Conservation (phyloP, 179 eudicot species). For the Beta macrorhiza region DNA sequence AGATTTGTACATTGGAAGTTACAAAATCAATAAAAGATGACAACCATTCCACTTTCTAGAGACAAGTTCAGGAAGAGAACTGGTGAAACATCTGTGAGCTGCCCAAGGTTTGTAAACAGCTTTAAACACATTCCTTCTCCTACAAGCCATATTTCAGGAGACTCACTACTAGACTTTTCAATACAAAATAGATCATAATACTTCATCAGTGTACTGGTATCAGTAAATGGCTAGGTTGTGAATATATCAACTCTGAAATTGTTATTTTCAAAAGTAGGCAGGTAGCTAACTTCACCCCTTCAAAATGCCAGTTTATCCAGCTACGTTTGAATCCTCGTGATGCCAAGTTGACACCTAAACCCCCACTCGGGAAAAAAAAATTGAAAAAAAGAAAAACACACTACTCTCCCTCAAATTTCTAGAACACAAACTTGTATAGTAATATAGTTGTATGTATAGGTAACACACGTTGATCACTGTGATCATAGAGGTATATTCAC, state of each 20-base stretch:
- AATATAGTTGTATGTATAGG: no score
- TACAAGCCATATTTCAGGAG: neutral
- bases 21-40: neutral
- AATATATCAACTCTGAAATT: neutral
- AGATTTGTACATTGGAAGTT: neutral
- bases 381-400: no score
- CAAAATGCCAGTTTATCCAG: neutral
- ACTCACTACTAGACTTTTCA: conserved; percentile 3
- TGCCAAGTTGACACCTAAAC: neutral
- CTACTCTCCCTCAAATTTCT: neutral
- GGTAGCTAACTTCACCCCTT: neutral
- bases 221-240: neutral
- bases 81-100: neutral
- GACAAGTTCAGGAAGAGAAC: neutral
- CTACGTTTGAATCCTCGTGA: conserved; percentile 1
- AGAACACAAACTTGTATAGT: neutral
- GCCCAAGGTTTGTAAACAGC: neutral
- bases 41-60: neutral
- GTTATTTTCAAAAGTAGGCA: neutral
- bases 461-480: neutral
- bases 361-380: neutral
- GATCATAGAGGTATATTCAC: neutral
- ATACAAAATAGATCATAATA: neutral
- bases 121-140: neutral
- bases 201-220: neutral